Percentiles rank a stretch among this genome's conserved stretches.
These are phyloP conservation scores for Lecanosticta acicola DNA, from an alignment of 2,329 filamentous ascomycete genomes.

Conservation along the genomic window DNA sequence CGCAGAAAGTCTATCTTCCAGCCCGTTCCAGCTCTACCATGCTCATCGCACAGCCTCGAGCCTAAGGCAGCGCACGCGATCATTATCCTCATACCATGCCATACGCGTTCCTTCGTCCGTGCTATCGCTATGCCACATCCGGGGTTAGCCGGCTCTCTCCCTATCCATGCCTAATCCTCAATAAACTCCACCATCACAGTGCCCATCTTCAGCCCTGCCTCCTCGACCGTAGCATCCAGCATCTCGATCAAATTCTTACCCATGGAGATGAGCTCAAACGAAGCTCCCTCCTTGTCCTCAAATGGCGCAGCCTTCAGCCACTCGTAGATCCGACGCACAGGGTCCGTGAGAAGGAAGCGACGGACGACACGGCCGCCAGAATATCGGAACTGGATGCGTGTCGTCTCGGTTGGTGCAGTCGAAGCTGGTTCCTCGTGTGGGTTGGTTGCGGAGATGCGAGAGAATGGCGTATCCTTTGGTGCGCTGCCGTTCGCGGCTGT, in stretches of 20 bases:
- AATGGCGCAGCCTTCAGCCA: slow-evolving; percentile 89
- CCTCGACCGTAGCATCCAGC: slow-evolving; percentile 66
- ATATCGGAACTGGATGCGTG: slow-evolving; percentile 88
- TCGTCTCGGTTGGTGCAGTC: slow-evolving; percentile 61
- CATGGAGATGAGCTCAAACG: slow-evolving; percentile 85
- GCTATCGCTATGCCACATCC: too few species aligned
- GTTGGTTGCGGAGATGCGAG: slow-evolving; percentile 62
- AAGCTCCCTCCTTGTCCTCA: slow-evolving; percentile 68
- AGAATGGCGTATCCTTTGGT: slow-evolving; percentile 49
- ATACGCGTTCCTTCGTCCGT: too few species aligned
- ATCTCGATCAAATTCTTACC: slow-evolving; percentile 71
- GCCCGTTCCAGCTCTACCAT: too few species aligned
- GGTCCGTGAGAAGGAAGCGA: slow-evolving; percentile 71
- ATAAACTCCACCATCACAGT: slow-evolving; percentile 90
- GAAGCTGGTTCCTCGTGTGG: slow-evolving; percentile 71
- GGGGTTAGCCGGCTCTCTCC: too few species aligned
- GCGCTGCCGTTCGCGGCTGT: slow-evolving; percentile 9
- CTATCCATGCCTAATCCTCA: too few species aligned
- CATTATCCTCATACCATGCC: too few species aligned
- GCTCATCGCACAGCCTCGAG: too few species aligned
- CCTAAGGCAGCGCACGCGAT: too few species aligned
- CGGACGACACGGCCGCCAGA: slow-evolving; percentile 79
- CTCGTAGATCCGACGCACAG: slow-evolving; percentile 81
- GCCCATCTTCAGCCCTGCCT: slow-evolving; percentile 82
- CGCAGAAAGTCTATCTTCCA: too few species aligned